Base-by-base conservation (phyloP, 495 filamentous ascomycete genomes). In the Annulohypoxylon nitens region DNA sequence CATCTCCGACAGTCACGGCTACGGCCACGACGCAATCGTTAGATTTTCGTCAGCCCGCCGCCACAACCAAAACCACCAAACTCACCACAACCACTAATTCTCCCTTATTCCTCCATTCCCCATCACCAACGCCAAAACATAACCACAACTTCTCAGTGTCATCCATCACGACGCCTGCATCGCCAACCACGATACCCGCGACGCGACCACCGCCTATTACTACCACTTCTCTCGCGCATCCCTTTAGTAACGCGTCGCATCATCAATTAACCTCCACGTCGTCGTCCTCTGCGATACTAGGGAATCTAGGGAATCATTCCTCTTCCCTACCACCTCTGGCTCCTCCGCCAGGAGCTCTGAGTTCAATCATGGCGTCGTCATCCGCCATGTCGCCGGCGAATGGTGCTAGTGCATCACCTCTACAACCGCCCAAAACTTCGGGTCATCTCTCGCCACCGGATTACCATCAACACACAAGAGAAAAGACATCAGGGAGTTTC, bases 401-500 rank as follows among this genome's bases (percentile, higher is more conserved):
- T 61, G 77, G 77, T 68, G 69, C 75, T 34, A 75, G 77, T 75
- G 75, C 75, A 79, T 79, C 77, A 64, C 77, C 77, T 41, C 43
- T 79, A 57, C 77, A 79, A 54, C 66, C 75, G 55, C 77, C 78
- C 36, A 78, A 78, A 54, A 73, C 75, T 4, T 69, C 74, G 3
- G 66, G 74, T 11, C 74, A 76, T 33, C 70, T 76, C 14, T 73
- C 80, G n/a, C 81, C 79, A 51, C 50, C 79, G 4, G 80, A 81
- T 61, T 81, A 80, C 63, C 82, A 79, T 61, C 80, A 79, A 47
- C 57, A 41, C 74, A 76, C 74, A 26, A 83, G 82, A 76, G 85
- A 87, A 53, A 86, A 86, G 71, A 71, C 67, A 8, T 62, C 81
- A 37, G 81, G 84, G 66, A 83, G 82, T 73, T 88, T 87, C 76